Evolutionary conservation across 2,329 filamentous ascomycete species (phyloP).

Genomic region (Trichoderma sp.): DNA sequence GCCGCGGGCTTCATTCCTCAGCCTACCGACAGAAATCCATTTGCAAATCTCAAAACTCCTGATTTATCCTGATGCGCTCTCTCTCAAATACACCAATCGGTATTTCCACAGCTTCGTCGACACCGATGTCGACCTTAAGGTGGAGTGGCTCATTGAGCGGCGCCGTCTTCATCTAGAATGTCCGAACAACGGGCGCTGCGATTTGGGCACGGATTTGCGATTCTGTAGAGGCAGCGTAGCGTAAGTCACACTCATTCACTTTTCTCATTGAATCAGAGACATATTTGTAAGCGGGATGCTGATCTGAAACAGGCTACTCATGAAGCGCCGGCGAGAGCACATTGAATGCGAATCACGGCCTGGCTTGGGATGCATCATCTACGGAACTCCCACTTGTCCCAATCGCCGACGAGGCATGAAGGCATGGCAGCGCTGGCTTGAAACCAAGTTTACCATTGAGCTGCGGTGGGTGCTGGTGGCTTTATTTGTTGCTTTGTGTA

Average conservation of each 20-base stretch:
- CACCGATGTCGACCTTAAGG: conserved; percentile 63
- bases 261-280: background rate
- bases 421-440: conserved; percentile 44
- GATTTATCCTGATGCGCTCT: conserved; percentile 68
- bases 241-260: conserved; percentile 37
- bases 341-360: conserved; percentile 58
- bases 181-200: conserved; percentile 56
- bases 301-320: conserved; percentile 45
- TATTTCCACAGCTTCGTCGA: conserved; percentile 64
- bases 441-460: conserved; percentile 44
- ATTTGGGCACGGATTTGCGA: conserved; percentile 55
- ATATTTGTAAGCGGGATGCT: background rate
- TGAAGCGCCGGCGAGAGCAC: conserved; percentile 58
- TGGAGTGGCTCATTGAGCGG: conserved; percentile 66
- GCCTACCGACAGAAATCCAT: conserved; percentile 65
- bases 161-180: conserved; percentile 62
- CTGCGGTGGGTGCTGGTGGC: conserved; percentile 49
- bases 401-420: conserved; percentile 46
- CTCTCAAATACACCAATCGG: conserved; percentile 63
- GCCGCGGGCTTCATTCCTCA: conserved; percentile 35
- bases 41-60: conserved; percentile 58
- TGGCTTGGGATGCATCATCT: conserved; percentile 55
- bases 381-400: conserved; percentile 47
- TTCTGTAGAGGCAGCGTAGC: conserved; percentile 60
- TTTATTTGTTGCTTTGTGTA: conserved; percentile 36